Evolutionary conservation across 495 filamentous ascomycete species (phyloP), one percentile per base, ranked within the genome.

Genomic region (Aspergillus ostianus): DNA sequence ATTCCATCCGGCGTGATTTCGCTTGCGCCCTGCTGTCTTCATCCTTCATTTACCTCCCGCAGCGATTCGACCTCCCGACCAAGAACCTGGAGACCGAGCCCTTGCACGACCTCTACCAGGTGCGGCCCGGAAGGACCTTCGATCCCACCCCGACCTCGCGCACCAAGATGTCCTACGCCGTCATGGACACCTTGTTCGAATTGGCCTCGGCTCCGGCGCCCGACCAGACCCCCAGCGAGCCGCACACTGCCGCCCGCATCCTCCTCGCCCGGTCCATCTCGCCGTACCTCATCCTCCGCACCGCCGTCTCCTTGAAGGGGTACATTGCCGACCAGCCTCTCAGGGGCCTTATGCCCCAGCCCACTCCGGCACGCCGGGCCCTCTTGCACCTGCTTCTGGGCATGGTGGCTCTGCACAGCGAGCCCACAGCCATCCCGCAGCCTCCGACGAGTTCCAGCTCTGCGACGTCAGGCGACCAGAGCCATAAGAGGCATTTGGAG

Each of bases 301-400:
- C 85, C 23, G 91, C 90, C 2, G 77, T 96, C 8, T 85, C 91
- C 1, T 71, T 98, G 29, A 85, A 91, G 52, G 78, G 86, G 4
- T 97, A 96, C 66, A 87, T 93, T 49, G 89, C 92, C 6, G 94
- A 98, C 71, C 94, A 97, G 66, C 94, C 94, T 17, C 78, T 98
- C 12, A 81, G 94, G 17, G 95, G 94, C 0, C 78, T 86, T n/a
- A 93, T 94, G 88, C 94, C 94, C 30, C 91, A 95, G 70, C 94
- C 94, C 5, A 81, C 88, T 15, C 85, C 84, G 0, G 90, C 97
- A 64, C 84, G 91, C 46, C 85, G 82, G 63, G 92, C 94, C 64
- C 73, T 98, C 51, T 69, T 89, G 1, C 86, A 91, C 58, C 79
- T 94, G 27, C 74, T 98, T 13, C 72, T 77, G 19, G 73, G 79